phyloP scores from a whole-genome alignment of 1,284 basidiomycete species.

The Ustilago curta region DNA sequence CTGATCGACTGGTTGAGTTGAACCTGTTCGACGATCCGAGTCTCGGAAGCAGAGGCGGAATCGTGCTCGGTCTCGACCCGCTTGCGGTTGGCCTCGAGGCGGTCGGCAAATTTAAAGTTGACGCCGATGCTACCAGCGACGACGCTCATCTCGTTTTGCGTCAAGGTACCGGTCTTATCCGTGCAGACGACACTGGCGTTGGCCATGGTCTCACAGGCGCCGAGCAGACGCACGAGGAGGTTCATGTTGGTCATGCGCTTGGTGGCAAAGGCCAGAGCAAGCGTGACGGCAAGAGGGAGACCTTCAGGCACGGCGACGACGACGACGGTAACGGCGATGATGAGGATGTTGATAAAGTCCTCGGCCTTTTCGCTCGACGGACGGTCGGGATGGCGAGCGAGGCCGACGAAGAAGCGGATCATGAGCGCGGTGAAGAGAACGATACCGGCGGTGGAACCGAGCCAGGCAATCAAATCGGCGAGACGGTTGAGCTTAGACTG shows the following conservation, averaged over 20 bases:
- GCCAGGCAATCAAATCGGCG: conserved; percentile 92
- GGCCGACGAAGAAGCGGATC: conserved; percentile 92
- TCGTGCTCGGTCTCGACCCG: conserved; percentile 78
- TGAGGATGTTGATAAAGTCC: conserved; percentile 90
- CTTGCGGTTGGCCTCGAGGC: conserved; percentile 79
- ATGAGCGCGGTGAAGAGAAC: conserved; percentile 85
- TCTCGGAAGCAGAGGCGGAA: conserved; percentile 70
- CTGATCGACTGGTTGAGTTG: conserved; percentile 73
- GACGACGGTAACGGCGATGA: conserved; percentile 92
- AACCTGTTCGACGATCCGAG: conserved; percentile 88
- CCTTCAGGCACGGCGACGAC: conserved; percentile 98
- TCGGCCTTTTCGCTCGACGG: conserved; percentile 86
- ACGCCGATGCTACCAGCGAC: conserved; percentile 95
- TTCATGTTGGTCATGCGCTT: conserved; percentile 96
- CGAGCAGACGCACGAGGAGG: conserved; percentile 91
- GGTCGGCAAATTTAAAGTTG: conserved; percentile 89
- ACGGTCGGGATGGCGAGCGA: conserved; percentile 73
- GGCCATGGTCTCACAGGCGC: conserved; percentile 98
- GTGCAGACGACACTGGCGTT: conserved; percentile 96
- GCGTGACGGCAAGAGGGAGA: conserved; percentile 92
- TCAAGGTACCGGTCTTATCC: conserved; percentile 87
- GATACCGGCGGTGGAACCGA: conserved; percentile 84
- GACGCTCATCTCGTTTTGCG: conserved; percentile 93
- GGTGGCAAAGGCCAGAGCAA: conserved; percentile 95
- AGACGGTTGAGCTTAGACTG: conserved; percentile 92